Conservation (phyloP, 2,329 filamentous ascomycete species). For the Zelopaecilomyces penicillatus region DNA sequence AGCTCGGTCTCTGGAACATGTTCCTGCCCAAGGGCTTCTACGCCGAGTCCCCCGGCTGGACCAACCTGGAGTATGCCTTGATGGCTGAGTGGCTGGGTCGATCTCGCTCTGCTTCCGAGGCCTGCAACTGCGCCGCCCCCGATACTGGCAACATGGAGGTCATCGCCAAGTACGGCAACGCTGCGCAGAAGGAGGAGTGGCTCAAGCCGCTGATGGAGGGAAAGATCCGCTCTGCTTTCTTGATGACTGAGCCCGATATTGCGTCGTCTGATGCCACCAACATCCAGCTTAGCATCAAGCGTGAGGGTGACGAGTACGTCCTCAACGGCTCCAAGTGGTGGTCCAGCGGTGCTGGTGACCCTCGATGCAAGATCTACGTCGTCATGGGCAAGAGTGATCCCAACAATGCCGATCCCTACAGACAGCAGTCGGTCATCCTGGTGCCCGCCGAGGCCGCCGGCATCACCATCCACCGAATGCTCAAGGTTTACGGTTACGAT, state of each 20-base stretch:
- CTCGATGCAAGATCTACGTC: constrained; percentile 85
- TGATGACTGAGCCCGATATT: constrained; percentile 89
- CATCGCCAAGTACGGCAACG: constrained; percentile 81
- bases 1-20: constrained; percentile 94
- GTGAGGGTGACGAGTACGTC: constrained; percentile 80
- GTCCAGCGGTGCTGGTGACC: constrained; percentile 92
- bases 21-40: constrained; percentile 94
- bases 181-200: constrained; percentile 78
- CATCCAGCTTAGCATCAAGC: constrained; percentile 73
- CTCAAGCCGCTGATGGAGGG: constrained; percentile 73
- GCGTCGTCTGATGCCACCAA: constrained; percentile 90
- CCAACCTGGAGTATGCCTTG: constrained; percentile 91
- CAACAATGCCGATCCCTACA: constrained; percentile 67
- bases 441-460: constrained; percentile 75
- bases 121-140: constrained; percentile 82
- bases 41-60: constrained; percentile 88
- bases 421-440: constrained; percentile 86
- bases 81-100: constrained; percentile 96
- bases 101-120: constrained; percentile 73
- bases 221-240: constrained; percentile 78
- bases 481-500: constrained; percentile 91
- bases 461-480: constrained; percentile 88
- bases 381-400: constrained; percentile 92
- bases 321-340: constrained; percentile 99
- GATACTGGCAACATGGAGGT: constrained; percentile 97